Evolutionary conservation across 257 asterid genomes (phyloP).

Genomic region (Solanum etuberosum): DNA sequence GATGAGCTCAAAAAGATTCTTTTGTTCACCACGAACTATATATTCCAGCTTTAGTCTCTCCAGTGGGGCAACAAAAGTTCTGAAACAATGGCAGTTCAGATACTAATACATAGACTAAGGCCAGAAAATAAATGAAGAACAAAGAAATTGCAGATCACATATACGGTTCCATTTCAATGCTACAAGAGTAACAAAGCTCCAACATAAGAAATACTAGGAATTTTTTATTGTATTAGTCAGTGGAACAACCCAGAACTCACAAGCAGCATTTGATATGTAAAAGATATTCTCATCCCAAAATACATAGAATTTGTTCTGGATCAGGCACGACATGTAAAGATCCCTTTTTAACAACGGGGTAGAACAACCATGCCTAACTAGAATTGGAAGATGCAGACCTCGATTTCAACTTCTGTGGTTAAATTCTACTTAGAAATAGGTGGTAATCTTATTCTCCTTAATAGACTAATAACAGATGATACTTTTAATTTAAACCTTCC

Average conservation of each 20-base stretch:
- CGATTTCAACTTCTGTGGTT: background rate
- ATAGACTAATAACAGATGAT: background rate
- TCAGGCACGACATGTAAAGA: background rate
- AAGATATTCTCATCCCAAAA: background rate
- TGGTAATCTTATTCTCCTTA: background rate
- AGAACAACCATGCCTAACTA: background rate
- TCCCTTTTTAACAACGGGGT: background rate
- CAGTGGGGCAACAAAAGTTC: constrained; percentile 93
- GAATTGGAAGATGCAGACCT: background rate
- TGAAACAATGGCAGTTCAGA: constrained; percentile 24
- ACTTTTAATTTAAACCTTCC: background rate
- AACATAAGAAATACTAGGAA: background rate
- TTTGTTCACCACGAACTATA: constrained; percentile 85
- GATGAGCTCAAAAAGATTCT: constrained; percentile 54
- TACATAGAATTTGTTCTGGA: background rate
- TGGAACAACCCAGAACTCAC: background rate
- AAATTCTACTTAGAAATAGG: background rate
- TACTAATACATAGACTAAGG: background rate
- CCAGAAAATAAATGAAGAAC: background rate
- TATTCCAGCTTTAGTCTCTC: constrained; percentile 96
- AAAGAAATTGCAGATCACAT: background rate
- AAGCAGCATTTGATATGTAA: background rate
- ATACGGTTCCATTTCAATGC: background rate
- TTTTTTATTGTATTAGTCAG: background rate
- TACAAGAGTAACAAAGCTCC: background rate